Evolutionary conservation across 331 rosid genomes (phyloP).

Genomic region (Ulmus americana): DNA sequence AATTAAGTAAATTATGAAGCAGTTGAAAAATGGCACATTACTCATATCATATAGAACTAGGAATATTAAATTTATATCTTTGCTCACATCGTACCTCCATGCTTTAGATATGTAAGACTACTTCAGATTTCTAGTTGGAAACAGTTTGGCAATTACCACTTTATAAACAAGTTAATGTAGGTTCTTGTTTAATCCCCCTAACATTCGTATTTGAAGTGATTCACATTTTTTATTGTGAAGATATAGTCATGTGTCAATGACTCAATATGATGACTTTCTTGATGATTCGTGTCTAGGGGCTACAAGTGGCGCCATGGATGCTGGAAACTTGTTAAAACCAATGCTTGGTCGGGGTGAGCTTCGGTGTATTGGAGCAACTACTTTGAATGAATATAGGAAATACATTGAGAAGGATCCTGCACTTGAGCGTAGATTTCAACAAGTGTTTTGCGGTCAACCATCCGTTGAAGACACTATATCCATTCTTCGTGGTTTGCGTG

Average conservation of each 20-base stretch:
- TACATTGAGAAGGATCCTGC: conserved; percentile 97
- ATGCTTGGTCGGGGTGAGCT: conserved; percentile 99
- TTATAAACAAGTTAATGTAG: too few relatives aligned
- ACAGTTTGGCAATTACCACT: too few relatives aligned
- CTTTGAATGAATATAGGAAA: conserved; percentile 83
- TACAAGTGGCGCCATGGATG: conserved; percentile 99
- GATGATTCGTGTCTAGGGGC: conserved; percentile 58
- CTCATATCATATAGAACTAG: too few relatives aligned
- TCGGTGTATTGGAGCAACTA: conserved; percentile 93
- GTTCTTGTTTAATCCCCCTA: too few relatives aligned
- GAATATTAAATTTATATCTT: too few relatives aligned
- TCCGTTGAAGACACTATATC: conserved; percentile 88
- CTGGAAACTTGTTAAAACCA: conserved; percentile 92
- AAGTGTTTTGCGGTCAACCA: conserved; percentile 91
- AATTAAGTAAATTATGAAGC: too few relatives aligned
- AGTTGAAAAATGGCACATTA: too few relatives aligned
- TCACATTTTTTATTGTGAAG: too few relatives aligned
- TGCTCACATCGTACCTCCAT: too few relatives aligned
- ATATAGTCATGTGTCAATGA: neutral
- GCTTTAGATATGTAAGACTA: too few relatives aligned
- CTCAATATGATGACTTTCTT: conserved; percentile 16
- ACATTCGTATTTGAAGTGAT: too few relatives aligned
- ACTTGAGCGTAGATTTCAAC: conserved; percentile 94
- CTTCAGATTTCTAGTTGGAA: too few relatives aligned
- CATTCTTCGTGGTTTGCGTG: conserved; percentile 95